Percentiles rank a stretch among this genome's conserved stretches.
Conservation (phyloP, 2,329 filamentous ascomycete genomes). For the Septoria linicola region DNA sequence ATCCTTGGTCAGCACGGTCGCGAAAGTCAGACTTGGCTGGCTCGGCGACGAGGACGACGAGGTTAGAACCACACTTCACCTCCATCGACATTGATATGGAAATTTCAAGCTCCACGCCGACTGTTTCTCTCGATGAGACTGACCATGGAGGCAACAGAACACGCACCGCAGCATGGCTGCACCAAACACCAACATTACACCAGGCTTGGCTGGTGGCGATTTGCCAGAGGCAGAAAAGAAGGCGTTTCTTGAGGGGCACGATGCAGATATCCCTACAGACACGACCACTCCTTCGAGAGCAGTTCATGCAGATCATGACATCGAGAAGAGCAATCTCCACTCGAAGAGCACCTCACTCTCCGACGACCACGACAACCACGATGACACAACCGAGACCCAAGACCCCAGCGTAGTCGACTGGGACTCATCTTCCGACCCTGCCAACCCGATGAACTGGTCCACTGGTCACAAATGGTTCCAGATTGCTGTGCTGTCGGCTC, state of each 20-base stretch:
- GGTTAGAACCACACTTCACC: no score
- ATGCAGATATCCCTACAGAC: slow-evolving; percentile 38
- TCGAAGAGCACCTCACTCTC: not conserved
- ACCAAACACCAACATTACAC: not conserved
- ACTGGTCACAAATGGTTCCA: slow-evolving; percentile 47
- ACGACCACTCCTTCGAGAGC: not conserved
- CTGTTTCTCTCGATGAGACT: not conserved
- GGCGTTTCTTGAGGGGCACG: slow-evolving; percentile 41
- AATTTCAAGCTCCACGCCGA: no score
- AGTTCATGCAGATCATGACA: not conserved
- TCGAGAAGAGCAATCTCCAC: not conserved
- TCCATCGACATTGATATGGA: no score
- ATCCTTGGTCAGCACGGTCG: no score
- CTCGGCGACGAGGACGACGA: no score
- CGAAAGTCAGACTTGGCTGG: no score
- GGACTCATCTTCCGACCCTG: slow-evolving; percentile 54
- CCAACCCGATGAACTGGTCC: slow-evolving; percentile 63
- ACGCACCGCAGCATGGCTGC: slow-evolving; percentile 16
- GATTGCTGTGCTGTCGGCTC: slow-evolving; percentile 49
- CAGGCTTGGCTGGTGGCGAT: slow-evolving; percentile 19
- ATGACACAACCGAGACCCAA: not conserved
- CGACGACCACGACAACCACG: not conserved
- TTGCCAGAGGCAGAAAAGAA: slow-evolving; percentile 37
- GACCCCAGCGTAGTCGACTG: slow-evolving; percentile 59
- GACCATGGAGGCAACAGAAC: slow-evolving; percentile 1